Percentiles rank a stretch among this genome's conserved stretches.
Evolutionary conservation across 345 rosid species (phyloP).

Genomic region (Aegle marmelos): DNA sequence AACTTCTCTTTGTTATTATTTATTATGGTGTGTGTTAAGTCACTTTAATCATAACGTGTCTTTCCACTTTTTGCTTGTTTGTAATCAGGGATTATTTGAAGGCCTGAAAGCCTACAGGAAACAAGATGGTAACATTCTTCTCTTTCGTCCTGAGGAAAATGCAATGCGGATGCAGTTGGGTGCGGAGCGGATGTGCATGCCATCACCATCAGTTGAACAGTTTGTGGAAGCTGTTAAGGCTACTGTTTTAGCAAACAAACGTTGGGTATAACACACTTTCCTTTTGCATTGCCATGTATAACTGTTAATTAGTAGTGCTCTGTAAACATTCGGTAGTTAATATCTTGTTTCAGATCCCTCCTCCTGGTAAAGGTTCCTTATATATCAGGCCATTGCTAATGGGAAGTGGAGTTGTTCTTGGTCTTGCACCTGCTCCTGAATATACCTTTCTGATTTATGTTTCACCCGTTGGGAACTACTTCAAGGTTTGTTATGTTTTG

Average conservation of each 20-base stretch:
- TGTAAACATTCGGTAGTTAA: slow-evolving; percentile 8
- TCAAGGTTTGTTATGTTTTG: slow-evolving; percentile 53
- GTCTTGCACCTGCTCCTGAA: slow-evolving; percentile 97
- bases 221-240: slow-evolving; percentile 85
- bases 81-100: slow-evolving; percentile 78
- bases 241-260: slow-evolving; percentile 89
- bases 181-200: slow-evolving; percentile 98
- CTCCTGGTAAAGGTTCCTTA: slow-evolving; percentile 90
- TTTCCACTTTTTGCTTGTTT: not conserved
- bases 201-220: slow-evolving; percentile 77
- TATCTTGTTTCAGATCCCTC: slow-evolving; percentile 65
- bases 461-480: slow-evolving; percentile 96
- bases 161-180: slow-evolving; percentile 77
- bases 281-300: not conserved
- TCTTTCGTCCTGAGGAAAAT: slow-evolving; percentile 95
- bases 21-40: not conserved
- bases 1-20: not conserved
- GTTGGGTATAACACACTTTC: slow-evolving; percentile 54
- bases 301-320: not conserved
- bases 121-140: slow-evolving; percentile 62
- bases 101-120: slow-evolving; percentile 92
- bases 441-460: slow-evolving; percentile 88
- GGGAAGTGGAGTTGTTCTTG: slow-evolving; percentile 98
- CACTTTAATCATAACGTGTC: not conserved
- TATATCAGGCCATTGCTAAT: slow-evolving; percentile 87